A percentile compares a stretch with the other conserved stretches of the same genome.
These are phyloP conservation scores for Pseudohyphozyma bogoriensis DNA, from an alignment of 768 basidiomycete genomes.

Conservation along the genomic window DNA sequence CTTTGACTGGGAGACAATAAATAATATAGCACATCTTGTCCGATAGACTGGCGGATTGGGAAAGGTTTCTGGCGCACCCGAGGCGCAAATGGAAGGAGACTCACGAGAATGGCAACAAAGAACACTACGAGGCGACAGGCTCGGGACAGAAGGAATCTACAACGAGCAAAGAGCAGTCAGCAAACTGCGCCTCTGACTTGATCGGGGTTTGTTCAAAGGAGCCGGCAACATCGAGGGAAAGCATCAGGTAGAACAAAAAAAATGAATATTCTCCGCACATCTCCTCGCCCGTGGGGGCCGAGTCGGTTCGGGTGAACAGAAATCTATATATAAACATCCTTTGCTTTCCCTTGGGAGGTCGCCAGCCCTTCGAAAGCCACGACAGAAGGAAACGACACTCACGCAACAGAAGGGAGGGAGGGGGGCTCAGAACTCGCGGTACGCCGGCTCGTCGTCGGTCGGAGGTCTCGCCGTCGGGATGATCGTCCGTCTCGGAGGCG, in stretches of 20 bases:
- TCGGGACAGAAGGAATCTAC: not conserved
- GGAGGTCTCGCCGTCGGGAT: constrained; percentile 31
- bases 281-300: not conserved
- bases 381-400: not conserved
- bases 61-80: not conserved
- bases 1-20: constrained; percentile 30
- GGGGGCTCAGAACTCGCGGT: not conserved
- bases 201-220: not conserved
- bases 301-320: constrained; percentile 16
- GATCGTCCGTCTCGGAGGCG: constrained; percentile 1
- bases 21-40: constrained; percentile 24
- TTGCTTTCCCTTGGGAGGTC: not conserved
- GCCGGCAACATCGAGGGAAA: not conserved
- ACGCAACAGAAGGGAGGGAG: too few species aligned
- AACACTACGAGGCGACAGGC: not conserved
- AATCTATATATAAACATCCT: constrained; percentile 8
- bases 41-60: too few species aligned
- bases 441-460: not conserved
- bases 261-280: not conserved
- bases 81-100: not conserved
- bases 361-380: not conserved
- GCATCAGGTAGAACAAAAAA: constrained; percentile 7
- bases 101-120: not conserved
- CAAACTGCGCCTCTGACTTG: not conserved
- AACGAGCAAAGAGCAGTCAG: not conserved